Evolutionary conservation across 139 green algal genomes (phyloP), one percentile per base, ranked within the genome.

Genomic region (Pseudopediastrum boryanum): DNA sequence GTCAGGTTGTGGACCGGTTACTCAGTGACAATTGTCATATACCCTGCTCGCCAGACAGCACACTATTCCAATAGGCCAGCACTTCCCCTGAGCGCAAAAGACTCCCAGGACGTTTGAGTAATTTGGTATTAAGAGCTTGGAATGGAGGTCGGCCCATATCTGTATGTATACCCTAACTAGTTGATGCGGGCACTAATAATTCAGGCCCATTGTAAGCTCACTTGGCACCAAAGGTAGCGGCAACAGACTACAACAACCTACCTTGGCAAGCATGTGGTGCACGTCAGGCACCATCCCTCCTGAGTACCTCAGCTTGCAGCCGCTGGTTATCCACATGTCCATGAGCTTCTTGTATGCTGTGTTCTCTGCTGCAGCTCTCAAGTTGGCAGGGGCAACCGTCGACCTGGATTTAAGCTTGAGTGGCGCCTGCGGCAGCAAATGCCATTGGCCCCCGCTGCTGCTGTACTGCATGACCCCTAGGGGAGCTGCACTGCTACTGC

Each of bases 241-340:
- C n/a, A n/a, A n/a, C n/a, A n/a, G n/a, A n/a, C n/a, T 16, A 16
- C 46, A 13, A 27, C 2, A 5, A 38, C 80, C 9, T 59, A 89
- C 89, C 86, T 96, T 95, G 13, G 85, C 82, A 1, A 97, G 61
- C 2, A 96, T 94, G 83, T 97, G 92, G 59, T 97, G 93, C 31
- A 97, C 81, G 51, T 97, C 94, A 2, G 92, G 89, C 62, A 96
- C 93, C 87, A 96, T 92, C 42, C 88, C 89, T 7, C 90, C 90
- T 31, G 81, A 91, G 84, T 97, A 97, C 2, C 89, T 58, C 70
- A 94, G 75, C 2, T 84, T 92, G 79, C 87, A 75, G 36, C 65
- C 76, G 38, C 54, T 75, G 0, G 35, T 61, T 62, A 95, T 90
- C 86, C 86, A 95, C 4, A 39, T 12, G 19, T 75, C 39, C 58